A percentile compares a stretch with the other conserved stretches of the same genome.
phyloP scores from a whole-genome alignment of 1,284 basidiomycete species.

The Agaricales sp. region DNA sequence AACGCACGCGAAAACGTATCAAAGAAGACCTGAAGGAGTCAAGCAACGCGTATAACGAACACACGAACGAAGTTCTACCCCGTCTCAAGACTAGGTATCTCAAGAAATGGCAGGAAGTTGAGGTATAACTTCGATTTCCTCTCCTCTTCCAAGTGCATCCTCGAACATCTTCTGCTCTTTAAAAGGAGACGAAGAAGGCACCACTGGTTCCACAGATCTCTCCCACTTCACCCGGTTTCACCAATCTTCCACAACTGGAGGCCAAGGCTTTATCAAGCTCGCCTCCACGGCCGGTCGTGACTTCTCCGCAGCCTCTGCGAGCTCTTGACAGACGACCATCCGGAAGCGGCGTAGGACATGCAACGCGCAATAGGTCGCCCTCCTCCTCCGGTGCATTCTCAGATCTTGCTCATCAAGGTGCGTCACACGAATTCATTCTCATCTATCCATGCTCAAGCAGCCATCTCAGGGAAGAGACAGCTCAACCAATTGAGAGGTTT shows the following conservation, averaged over 20 bases:
- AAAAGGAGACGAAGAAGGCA: conserved; percentile 54
- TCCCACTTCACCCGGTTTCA: conserved; percentile 17
- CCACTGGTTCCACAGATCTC: conserved; percentile 19
- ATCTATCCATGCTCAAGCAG: conserved; percentile 8
- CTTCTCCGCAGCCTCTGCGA: conserved; percentile 59
- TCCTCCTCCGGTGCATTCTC: conserved; percentile 60
- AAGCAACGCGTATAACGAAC: conserved; percentile 62
- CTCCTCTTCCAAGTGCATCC: conserved; percentile 1
- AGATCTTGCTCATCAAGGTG: conserved; percentile 72
- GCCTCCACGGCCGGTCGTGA: conserved; percentile 32
- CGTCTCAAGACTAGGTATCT: conserved; percentile 69
- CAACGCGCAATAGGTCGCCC: conserved; percentile 53
- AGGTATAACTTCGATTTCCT: conserved; percentile 34
- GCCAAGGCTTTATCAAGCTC: conserved; percentile 19
- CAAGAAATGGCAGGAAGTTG: conserved; percentile 76
- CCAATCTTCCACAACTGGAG: conserved; percentile 21
- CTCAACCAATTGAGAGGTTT: conserved; percentile 70
- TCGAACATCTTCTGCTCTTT: conserved; percentile 5
- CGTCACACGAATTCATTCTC: conserved; percentile 6
- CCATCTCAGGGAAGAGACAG: conserved; percentile 55
- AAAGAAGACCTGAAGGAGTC: conserved; percentile 82
- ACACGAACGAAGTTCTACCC: conserved; percentile 64
- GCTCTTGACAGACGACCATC: conserved; percentile 69
- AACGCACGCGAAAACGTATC: conserved; percentile 80
- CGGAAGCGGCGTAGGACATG: conserved; percentile 32